Conservation (phyloP, 495 filamentous ascomycete genomes). For the Parmelia sp. region DNA sequence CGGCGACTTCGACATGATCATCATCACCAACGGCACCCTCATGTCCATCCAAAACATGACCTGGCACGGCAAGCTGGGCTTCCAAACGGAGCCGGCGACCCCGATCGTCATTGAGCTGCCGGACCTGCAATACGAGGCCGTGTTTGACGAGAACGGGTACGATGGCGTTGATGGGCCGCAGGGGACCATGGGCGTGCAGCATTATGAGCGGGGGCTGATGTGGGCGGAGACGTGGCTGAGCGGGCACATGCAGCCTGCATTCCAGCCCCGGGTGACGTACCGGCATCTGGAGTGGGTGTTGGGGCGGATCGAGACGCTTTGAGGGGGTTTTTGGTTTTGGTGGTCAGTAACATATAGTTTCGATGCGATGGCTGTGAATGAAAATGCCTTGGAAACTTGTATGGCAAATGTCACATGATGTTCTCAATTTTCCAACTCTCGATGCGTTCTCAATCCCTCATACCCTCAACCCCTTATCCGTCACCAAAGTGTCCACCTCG, state of each 20-base stretch:
- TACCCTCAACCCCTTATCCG: too few relatives aligned
- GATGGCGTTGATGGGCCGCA: constrained; percentile 5
- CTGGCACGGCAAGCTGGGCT: constrained; percentile 68
- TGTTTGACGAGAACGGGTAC: constrained; percentile 19
- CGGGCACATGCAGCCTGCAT: constrained; percentile 15
- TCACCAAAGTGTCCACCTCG: too few relatives aligned
- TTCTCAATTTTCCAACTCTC: too few relatives aligned
- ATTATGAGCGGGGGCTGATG: constrained; percentile 15
- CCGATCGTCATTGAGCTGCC: constrained; percentile 19
- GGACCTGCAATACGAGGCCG: constrained; percentile 22
- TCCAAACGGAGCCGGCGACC: constrained; percentile 45
- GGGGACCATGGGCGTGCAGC: constrained; percentile 11
- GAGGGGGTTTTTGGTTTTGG: too few relatives aligned
- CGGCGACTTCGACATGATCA: constrained; percentile 56
- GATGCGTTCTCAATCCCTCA: too few relatives aligned
- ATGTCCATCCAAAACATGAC: constrained; percentile 80
- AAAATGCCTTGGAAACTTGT: background rate
- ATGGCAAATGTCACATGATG: too few relatives aligned
- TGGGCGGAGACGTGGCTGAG: constrained; percentile 11
- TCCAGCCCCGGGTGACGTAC: constrained; percentile 12
- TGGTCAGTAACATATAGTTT: too few relatives aligned
- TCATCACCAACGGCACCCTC: constrained; percentile 58
- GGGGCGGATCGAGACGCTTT: constrained; percentile 4
- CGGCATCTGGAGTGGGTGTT: constrained; percentile 15
- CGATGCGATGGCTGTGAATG: background rate